These are phyloP conservation scores for Penicillium cataractarum DNA, from an alignment of 495 filamentous ascomycete genomes.

Conservation along the genomic window DNA sequence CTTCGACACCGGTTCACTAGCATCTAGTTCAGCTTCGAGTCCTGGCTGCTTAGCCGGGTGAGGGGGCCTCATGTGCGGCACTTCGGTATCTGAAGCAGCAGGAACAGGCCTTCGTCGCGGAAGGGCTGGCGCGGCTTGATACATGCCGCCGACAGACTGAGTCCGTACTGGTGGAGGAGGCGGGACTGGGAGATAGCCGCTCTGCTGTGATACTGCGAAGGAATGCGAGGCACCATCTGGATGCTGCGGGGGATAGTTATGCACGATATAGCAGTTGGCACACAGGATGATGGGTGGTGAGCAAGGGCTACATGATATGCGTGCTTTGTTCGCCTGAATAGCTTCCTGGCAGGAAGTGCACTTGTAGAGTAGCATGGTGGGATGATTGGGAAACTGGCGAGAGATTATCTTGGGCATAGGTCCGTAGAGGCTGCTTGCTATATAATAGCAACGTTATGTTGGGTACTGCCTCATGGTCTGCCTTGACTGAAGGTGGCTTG, in stretches of 20 bases:
- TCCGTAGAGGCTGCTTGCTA: not conserved
- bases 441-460: not conserved
- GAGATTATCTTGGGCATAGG: not conserved
- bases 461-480: not conserved
- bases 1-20: not conserved
- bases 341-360: constrained; percentile 1
- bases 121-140: not conserved
- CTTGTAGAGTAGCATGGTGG: constrained; percentile 1
- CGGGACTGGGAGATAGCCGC: not conserved
- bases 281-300: not conserved
- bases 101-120: not conserved
- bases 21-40: not conserved
- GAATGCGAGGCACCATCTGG: not conserved
- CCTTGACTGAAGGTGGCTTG: not conserved
- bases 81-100: not conserved
- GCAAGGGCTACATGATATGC: not conserved
- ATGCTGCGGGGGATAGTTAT: not conserved
- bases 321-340: not conserved
- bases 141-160: not conserved
- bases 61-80: not conserved
- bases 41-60: not conserved
- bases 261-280: constrained; percentile 1
- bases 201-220: not conserved
- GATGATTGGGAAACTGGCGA: not conserved
- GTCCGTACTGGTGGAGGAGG: not conserved